phyloP scores from a whole-genome alignment of 2,329 filamentous ascomycete species.

The Diaporthe sp. region DNA sequence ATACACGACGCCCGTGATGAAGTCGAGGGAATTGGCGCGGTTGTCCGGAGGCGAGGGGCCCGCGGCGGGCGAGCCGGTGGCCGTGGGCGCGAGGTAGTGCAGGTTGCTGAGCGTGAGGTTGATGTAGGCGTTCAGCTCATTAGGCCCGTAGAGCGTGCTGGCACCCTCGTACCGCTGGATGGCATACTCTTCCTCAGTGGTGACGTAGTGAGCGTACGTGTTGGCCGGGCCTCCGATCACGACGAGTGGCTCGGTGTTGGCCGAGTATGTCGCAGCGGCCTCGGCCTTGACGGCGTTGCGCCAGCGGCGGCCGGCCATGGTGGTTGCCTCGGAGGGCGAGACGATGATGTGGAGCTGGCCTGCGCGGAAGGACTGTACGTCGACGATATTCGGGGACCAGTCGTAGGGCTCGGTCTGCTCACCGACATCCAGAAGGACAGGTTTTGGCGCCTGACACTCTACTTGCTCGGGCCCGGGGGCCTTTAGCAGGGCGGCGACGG shows the following conservation, averaged over 20 bases:
- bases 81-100: conserved; percentile 70
- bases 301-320: conserved; percentile 93
- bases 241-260: conserved; percentile 71
- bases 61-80: conserved; percentile 57
- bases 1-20: conserved; percentile 84
- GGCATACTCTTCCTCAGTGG: conserved; percentile 63
- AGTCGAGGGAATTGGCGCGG: conserved; percentile 79
- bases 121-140: conserved; percentile 88
- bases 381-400: conserved; percentile 91
- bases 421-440: conserved; percentile 88
- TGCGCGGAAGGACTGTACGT: conserved; percentile 85
- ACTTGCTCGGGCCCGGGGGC: conserved; percentile 77
- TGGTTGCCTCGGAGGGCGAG: conserved; percentile 89
- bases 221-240: conserved; percentile 91
- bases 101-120: conserved; percentile 84
- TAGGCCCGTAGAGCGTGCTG: conserved; percentile 87
- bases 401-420: conserved; percentile 80
- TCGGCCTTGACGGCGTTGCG: conserved; percentile 74
- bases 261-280: conserved; percentile 57
- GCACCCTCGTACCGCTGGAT: conserved; percentile 96
- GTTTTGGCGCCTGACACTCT: conserved; percentile 84
- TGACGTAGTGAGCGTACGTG: conserved; percentile 74
- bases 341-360: conserved; percentile 88
- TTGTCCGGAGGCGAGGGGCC: conserved; percentile 84
- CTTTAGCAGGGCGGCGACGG: conserved; percentile 79